Evolutionary conservation across 106 monocot genomes (phyloP), one percentile per base, ranked within the genome.

Genomic region (Xerophyta viscosa): DNA sequence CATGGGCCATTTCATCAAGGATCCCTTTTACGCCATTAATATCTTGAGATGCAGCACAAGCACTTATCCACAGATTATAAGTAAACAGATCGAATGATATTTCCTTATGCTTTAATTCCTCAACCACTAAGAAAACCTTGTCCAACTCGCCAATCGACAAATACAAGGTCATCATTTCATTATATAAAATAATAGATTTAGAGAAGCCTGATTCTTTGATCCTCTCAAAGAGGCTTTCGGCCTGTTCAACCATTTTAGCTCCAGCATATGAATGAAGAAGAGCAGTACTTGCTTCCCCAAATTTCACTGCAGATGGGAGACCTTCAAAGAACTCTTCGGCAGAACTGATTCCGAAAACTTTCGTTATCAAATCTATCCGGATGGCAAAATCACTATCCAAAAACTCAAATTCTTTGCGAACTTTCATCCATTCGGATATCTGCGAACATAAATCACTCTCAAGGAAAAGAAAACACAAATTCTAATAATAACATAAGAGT

Each of bases 131-230:
- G 19, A 50, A 29, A 27, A 88, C 81, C 59, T 96, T 96, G 49
- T 96, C 81, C 17, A 78, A 57, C 69, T 85, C 80, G 31, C 94
- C 94, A 52, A 71, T 62, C 7, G 88, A 96, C 17, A 82, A 73
- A 61, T 88, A 88, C 18, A 96, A 41, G n/a, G 94, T 96, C 94
- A 96, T 96, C 77, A 96, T 81, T 46, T 96, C 94, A 63, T 96
- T 96, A 41, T 61, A 96, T 31, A 67, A 56, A 29, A 96, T 42
- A 28, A 58, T 45, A 65, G 19, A 74, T 21, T 50, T 15, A 41
- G 41, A 36, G 29, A 78, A 14, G 48, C 58, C 59, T 27, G 58
- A 77, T 59, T 70, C 53, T 62, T 81, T 84, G 46, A 96, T 81
- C 33, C 51, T 81, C 27, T 78, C 60, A 61, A 96, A 82, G 8